A percentile compares a stretch with the other conserved stretches of the same genome.
These are phyloP conservation scores for Tetrahymena malaccensis DNA, from an alignment of 73 alveolate genomes.

Conservation along the genomic window DNA sequence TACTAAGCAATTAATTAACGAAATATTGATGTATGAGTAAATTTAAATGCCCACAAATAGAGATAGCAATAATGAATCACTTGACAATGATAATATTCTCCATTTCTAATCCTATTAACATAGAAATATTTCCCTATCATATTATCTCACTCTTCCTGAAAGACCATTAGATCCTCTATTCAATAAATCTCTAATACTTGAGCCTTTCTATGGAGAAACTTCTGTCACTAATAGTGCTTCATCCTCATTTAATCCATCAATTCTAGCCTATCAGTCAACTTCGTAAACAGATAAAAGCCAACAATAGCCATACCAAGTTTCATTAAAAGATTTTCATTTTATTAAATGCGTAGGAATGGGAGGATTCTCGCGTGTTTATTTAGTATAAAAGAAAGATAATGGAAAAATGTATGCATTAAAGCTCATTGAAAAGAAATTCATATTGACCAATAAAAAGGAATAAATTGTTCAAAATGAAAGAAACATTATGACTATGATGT, in stretches of 20 bases:
- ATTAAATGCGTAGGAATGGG: conserved; percentile 73
- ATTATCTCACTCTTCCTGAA: conserved; percentile 31
- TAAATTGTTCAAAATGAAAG: conserved; percentile 28
- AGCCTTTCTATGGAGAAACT: neutral
- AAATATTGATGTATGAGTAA: neutral
- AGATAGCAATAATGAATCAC: neutral
- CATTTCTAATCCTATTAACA: neutral
- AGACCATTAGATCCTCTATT: conserved; percentile 11
- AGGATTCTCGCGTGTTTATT: conserved; percentile 61
- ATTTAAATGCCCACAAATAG: neutral
- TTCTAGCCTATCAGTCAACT: neutral
- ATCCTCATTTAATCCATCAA: neutral
- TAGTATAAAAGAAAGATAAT: conserved; percentile 56
- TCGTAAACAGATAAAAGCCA: neutral
- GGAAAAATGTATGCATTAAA: conserved; percentile 70
- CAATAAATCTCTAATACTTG: neutral
- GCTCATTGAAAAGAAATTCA: conserved; percentile 29
- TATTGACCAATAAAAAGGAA: conserved; percentile 28
- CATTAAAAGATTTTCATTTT: conserved; percentile 48
- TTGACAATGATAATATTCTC: neutral
- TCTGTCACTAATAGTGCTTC: neutral
- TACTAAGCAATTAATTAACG: neutral
- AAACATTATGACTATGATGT: conserved; percentile 21
- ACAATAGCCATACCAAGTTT: neutral
- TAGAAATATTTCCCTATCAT: conserved; percentile 1